Conservation (phyloP, 345 rosid species). For the Euphorbia pulcherrima region DNA sequence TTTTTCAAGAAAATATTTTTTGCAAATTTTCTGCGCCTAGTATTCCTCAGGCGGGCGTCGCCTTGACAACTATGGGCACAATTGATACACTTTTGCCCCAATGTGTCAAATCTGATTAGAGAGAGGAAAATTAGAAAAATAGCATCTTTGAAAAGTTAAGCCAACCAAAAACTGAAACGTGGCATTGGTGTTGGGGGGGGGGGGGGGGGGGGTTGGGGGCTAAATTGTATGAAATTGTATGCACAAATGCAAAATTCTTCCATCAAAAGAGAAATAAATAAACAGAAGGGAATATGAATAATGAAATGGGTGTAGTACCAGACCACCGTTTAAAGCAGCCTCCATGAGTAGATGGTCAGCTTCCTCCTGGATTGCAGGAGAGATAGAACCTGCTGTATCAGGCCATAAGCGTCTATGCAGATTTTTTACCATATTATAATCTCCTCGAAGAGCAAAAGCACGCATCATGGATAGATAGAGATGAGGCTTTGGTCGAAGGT, state of each 20-base stretch:
- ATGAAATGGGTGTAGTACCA: conserved; percentile 35
- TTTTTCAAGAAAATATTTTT: no score
- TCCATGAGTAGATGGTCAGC: conserved; percentile 80
- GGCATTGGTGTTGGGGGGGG: no score
- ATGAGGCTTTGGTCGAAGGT: conserved; percentile 68
- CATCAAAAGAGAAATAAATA: not conserved
- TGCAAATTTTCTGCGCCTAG: no score
- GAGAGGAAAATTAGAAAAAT: no score
- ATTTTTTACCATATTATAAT: conserved; percentile 51
- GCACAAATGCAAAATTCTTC: not conserved
- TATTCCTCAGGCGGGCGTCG: no score
- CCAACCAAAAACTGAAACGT: no score
- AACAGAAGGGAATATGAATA: not conserved
- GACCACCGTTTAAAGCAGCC: conserved; percentile 68
- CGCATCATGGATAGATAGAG: conserved; percentile 77
- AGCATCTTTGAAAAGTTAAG: no score
- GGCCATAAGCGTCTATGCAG: conserved; percentile 56
- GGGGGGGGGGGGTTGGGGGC: no score
- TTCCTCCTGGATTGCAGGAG: conserved; percentile 50
- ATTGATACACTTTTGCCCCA: no score
- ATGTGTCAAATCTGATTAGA: no score
- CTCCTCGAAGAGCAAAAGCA: conserved; percentile 53
- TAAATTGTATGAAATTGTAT: not conserved
- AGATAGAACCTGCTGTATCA: conserved; percentile 63
- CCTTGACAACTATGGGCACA: no score